Conservation (phyloP, 2,329 filamentous ascomycete species). For the Cryphonectria parasitica region DNA sequence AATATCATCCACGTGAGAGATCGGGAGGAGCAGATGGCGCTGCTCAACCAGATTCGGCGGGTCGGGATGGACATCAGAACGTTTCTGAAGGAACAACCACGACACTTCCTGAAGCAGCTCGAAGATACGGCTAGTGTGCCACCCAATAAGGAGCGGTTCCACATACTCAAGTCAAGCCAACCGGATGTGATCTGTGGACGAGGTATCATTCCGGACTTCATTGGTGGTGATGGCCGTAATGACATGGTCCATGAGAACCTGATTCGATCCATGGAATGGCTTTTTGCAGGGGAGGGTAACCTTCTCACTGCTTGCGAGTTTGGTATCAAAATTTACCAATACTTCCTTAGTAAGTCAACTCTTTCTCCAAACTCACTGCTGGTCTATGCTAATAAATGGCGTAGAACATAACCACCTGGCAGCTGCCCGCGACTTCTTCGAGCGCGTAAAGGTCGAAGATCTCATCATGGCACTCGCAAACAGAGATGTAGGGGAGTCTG, state of each 20-base stretch:
- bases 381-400: conserved; percentile 31
- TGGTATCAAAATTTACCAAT: conserved; percentile 76
- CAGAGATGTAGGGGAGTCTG: conserved; percentile 44
- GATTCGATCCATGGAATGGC: conserved; percentile 84
- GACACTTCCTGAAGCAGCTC: conserved; percentile 54
- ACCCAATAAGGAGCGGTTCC: conserved; percentile 47
- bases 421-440: conserved; percentile 58
- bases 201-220: conserved; percentile 71
- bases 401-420: conserved; percentile 55
- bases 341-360: conserved; percentile 75
- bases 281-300: conserved; percentile 67
- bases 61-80: conserved; percentile 72
- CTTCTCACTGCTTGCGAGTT: conserved; percentile 41
- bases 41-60: conserved; percentile 75
- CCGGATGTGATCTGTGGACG: conserved; percentile 63
- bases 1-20: conserved; percentile 77
- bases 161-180: conserved; percentile 51
- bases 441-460: conserved; percentile 53
- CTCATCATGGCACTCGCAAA: conserved; percentile 49
- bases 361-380: conserved; percentile 6
- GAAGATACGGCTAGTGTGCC: conserved; percentile 43
- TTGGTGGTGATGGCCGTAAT: conserved; percentile 60
- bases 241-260: conserved; percentile 53
- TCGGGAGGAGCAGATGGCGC: conserved; percentile 64
- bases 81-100: conserved; percentile 73